Evolutionary conservation across 345 rosid species (phyloP).

Genomic region (Streptanthus diversifolius): DNA sequence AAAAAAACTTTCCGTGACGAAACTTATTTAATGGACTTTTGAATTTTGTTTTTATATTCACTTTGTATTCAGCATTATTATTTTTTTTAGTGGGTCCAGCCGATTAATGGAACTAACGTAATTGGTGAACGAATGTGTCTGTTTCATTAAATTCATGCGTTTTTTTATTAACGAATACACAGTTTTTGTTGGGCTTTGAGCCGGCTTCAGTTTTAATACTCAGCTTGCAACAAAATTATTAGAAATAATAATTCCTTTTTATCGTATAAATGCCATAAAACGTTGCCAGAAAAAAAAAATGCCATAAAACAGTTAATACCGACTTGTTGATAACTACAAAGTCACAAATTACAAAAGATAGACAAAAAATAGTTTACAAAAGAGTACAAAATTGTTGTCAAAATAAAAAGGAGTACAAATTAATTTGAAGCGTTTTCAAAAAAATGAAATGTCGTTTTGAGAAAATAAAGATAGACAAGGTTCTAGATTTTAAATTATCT

Average conservation of each 20-base stretch:
- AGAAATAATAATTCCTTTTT: slow-evolving; percentile 7
- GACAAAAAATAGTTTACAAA: neutral
- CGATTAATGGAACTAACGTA: slow-evolving; percentile 26
- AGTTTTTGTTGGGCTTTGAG: neutral
- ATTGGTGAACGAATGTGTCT: slow-evolving; percentile 26
- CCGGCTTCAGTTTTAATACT: slow-evolving; percentile 1
- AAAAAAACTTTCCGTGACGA: slow-evolving; percentile 1
- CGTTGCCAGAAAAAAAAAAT: too few species aligned
- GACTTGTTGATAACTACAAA: slow-evolving; percentile 20
- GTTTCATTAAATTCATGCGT: slow-evolving; percentile 31
- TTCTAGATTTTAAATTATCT: neutral
- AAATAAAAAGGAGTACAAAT: neutral
- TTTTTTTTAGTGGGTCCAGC: slow-evolving; percentile 14
- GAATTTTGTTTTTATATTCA: neutral
- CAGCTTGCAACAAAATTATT: neutral
- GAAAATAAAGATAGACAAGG: neutral
- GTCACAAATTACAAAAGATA: neutral
- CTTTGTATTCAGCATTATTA: neutral
- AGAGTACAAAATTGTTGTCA: too few species aligned
- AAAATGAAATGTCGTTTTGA: neutral
- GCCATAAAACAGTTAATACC: slow-evolving; percentile 30
- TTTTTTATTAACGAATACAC: slow-evolving; percentile 12
- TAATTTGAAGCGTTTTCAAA: neutral
- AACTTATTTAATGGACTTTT: neutral
- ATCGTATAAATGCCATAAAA: slow-evolving; percentile 18